Evolutionary conservation across 2,329 filamentous ascomycete species (phyloP).

Genomic region (Sordariomycetes sp.): DNA sequence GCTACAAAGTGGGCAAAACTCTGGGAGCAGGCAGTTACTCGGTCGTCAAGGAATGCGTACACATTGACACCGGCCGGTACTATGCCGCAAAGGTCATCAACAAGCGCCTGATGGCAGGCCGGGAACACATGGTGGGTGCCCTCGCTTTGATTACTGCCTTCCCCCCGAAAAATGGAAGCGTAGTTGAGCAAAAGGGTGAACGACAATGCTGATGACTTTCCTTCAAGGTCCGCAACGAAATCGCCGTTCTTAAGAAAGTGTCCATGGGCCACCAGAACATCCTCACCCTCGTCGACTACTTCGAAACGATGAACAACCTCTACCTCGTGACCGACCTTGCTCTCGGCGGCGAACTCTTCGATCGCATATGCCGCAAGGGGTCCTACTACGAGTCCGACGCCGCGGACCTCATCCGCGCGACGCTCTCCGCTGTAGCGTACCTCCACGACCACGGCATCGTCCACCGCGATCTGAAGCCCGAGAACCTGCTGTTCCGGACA

Average conservation of each 20-base stretch:
- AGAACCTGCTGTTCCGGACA: conserved; percentile 93
- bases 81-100: conserved; percentile 99
- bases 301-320: conserved; percentile 99
- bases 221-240: conserved; percentile 83
- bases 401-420: conserved; percentile 87
- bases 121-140: conserved; percentile 83
- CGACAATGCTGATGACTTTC: not conserved
- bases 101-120: conserved; percentile 92
- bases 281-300: conserved; percentile 94
- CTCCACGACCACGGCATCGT: conserved; percentile 98
- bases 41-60: conserved; percentile 97
- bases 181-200: no score
- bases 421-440: conserved; percentile 94
- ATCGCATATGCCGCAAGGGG: conserved; percentile 96
- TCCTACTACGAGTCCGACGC: conserved; percentile 98
- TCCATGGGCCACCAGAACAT: conserved; percentile 99
- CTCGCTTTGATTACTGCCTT: no score
- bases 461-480: conserved; percentile 93
- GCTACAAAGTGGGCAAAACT: conserved; percentile 98
- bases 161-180: no score
- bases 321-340: conserved; percentile 97
- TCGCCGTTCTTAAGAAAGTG: conserved; percentile 93
- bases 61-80: conserved; percentile 94
- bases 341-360: conserved; percentile 92
- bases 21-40: conserved; percentile 94